Base-by-base conservation (phyloP, 2,329 filamentous ascomycete species). In the Boeremia exigua region DNA sequence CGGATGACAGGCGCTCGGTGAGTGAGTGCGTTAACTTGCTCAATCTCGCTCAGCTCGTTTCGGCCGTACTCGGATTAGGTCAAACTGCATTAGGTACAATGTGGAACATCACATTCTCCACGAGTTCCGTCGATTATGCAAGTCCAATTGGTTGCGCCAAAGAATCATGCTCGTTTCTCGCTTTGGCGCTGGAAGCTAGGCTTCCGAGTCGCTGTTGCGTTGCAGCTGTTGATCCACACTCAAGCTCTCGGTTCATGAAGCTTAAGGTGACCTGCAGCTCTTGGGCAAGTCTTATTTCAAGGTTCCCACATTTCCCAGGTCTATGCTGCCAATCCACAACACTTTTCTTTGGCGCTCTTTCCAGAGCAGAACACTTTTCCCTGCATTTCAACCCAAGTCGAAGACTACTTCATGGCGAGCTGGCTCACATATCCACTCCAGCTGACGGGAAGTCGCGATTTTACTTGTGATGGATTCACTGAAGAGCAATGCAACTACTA, bases 401-500 rank as follows among this genome's bases (percentile, higher is more conserved):
- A 23, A 23, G 19, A 23, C 19, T 23, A 23, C 19, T 23, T 3
- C 19, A 54, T 49, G 23, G 48, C 45, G n/a, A 57, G 63, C 43
- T 69, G 67, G 66, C 55, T 69, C 25, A 62, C 60, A 4, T 46
- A 44, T 17, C 62, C 61, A 14, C 33, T 68, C 6, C 25, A 34
- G 9, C 52, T 68, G 12, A 52, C 58, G 6, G 60, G 62, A 11
- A 64, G 51, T 43, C 66, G 67, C 9, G 56, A 43, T 17, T 66
- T 65, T 6, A 68, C 70, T 8, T 68, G 67, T 5, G 77, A 75
- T 54, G 69, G 53, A 1, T 63, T 79, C 55, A 80, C 73, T 0
- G 65, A 75, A 0, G 77, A 76, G 48, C 74, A 82, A 61, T 84
- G 81, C 60, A 74, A 71, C 11, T 83, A 75, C 58, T 78, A 81